Evolutionary conservation across 257 asterid genomes (phyloP), one percentile per base, ranked within the genome.

Genomic region (Oldenlandia corymbosa): DNA sequence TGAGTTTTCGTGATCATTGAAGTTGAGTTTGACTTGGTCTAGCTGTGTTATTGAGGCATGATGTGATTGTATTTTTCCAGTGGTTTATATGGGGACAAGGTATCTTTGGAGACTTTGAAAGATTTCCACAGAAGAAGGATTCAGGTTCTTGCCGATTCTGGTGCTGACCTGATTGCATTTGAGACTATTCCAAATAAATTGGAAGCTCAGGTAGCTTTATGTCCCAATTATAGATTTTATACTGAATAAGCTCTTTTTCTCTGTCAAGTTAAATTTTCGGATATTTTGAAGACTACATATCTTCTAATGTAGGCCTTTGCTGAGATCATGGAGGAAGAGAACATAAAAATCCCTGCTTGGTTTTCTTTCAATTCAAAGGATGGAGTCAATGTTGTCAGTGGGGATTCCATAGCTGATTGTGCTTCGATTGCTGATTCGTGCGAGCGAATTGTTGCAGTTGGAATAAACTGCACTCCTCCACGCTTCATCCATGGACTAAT

Each of bases 391-490:
- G 96, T 76, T 5, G 93, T 58, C 1, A 78, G 84, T 65, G 96
- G 95, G 13, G 93, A 90, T 57, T 59, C 85, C 0, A 70, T 90
- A 6, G 61, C 75, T 27, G 95, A 88, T 31, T 90, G 95, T 63
- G 93, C 85, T 27, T 42, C 65, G 10, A 49, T 87, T 5, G 96
- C 90, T 20, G 83, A 85, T 60, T 79, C 87, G 2, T 85, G 91
- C 20, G 65, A 66, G 21, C 77, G 66, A 57, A 93, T 88, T 11
- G 42, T 84, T 7, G 82, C 78, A 16, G 84, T 90, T 42, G 96
- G 97, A 58, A 75, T 85, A 78, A 90, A 90, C 57, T 90, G 97
- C 50, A 90, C 96, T 32, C 78, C 97, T 11, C 97, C 97, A 3
- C 76, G 96, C 79, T 77, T 58, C 74, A 76, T 88, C 50, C 80